Conservation (phyloP, 805 yeast species). For the Zygosaccharomyces siamensis region DNA sequence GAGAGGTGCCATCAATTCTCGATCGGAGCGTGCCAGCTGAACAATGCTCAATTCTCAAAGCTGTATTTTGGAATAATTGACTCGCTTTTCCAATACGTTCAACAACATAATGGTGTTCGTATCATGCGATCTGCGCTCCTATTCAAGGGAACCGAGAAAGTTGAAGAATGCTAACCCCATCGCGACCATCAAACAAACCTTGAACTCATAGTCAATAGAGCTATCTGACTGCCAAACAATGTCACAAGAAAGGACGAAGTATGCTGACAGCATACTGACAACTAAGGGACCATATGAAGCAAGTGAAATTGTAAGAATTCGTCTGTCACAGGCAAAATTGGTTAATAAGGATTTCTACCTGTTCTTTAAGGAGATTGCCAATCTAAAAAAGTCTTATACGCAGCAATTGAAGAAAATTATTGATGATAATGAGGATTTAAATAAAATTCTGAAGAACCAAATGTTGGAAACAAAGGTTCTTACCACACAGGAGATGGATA, state of each 20-base stretch:
- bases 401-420: conserved; percentile 41
- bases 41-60: too few species aligned
- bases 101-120: neutral
- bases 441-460: conserved; percentile 32
- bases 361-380: conserved; percentile 53
- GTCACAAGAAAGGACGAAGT: conserved; percentile 34
- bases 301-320: conserved; percentile 52
- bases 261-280: conserved; percentile 40
- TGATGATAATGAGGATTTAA: conserved; percentile 34
- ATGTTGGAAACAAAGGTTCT: conserved; percentile 39
- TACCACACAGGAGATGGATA: conserved; percentile 44
- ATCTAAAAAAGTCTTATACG: conserved; percentile 45
- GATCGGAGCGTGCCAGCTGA: neutral
- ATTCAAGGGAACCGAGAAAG: conserved; percentile 2
- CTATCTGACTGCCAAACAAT: conserved; percentile 4
- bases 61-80: neutral
- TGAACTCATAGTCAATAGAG: neutral
- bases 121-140: conserved; percentile 2
- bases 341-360: conserved; percentile 58
- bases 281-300: conserved; percentile 54
- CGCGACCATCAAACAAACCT: neutral
- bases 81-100: neutral
- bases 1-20: neutral
- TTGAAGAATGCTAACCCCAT: neutral
- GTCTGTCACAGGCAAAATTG: conserved; percentile 50